A percentile compares a stretch with the other conserved stretches of the same genome.
These are phyloP conservation scores for Musa schizocarpa DNA, from an alignment of 176 grass and related monocot species.

Conservation along the genomic window DNA sequence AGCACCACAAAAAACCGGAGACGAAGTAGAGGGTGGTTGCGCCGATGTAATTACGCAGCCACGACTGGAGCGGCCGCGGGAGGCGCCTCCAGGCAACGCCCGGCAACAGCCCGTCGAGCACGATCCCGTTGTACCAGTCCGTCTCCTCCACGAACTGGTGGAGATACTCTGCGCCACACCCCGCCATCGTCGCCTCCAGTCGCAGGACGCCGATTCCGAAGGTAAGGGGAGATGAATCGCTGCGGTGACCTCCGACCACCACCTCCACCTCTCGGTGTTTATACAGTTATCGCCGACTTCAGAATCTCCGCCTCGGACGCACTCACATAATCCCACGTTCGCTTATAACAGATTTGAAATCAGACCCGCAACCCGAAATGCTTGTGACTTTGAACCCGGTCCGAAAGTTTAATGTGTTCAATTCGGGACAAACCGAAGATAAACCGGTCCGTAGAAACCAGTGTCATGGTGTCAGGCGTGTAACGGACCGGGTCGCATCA, in stretches of 20 bases:
- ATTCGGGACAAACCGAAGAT: no score
- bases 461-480: no score
- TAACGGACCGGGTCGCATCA: no score
- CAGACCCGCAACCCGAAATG: not conserved
- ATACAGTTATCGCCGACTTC: not conserved
- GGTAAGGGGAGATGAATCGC: not conserved
- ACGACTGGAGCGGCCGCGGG: conserved; percentile 64
- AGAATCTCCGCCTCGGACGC: not conserved
- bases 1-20: conserved; percentile 84
- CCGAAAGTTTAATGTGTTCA: not conserved
- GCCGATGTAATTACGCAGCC: conserved; percentile 77
- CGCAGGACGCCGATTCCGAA: not conserved
- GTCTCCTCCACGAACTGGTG: conserved; percentile 60
- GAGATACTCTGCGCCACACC: conserved; percentile 34
- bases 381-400: not conserved
- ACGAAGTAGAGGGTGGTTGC: conserved; percentile 53
- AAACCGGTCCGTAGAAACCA: no score
- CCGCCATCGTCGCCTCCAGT: conserved; percentile 11
- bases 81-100: conserved; percentile 57
- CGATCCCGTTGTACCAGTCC: conserved; percentile 75
- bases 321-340: not conserved
- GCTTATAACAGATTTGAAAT: no score
- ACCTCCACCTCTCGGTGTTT: not conserved
- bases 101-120: conserved; percentile 45
- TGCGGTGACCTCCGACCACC: not conserved